Evolutionary conservation across 371 early-diverging fungal species (phyloP), one percentile per base, ranked within the genome.

Genomic region (Rhizopus sp.): DNA sequence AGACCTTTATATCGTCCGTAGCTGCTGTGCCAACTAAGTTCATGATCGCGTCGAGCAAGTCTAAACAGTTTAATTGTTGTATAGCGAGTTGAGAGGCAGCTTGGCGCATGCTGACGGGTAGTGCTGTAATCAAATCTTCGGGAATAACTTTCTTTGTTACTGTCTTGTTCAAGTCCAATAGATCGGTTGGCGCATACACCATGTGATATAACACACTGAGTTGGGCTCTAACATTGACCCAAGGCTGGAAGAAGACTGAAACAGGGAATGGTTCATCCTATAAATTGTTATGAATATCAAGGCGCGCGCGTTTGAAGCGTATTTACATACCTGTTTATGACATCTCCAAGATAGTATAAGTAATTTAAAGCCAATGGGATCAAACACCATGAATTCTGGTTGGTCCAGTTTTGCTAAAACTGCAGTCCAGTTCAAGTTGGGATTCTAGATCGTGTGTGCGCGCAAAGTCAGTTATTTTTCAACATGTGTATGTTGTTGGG

Each of bases 221-320:
- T 63, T 94, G 93, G 3, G 85, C 88, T 38, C 75, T 73, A 0
- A 73, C 66, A 64, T 93, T 85, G 34, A 69, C 82, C 95, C 95
- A 94, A 31, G 78, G 83, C 32, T 83, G 80, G 68, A 88, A 83
- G 47, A 93, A 83, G 7, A 81, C 81, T 5, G 82, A 66, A 52
- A 88, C 70, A 5, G 95, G 95, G 63, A 93, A 93, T 10, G 69
- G 77, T 17, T 69, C 66, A 38, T 63, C 66, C 70, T 70, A 29
- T 31, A 39, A 82, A 30, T 40, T 41, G 8, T 10, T 32, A 17
- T 15, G 41, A 16, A 15, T 34, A 40, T 12, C 7, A 33, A 45
- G 7, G 31, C 8, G 8, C 3, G 16, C 15, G 7, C 10, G 10
- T 4, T 10, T 17, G 6, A 13, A 29, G 23, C 44, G 15, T n/a